Percentiles rank a stretch among this genome's conserved stretches.
phyloP scores from a whole-genome alignment of 2,329 filamentous ascomycete genomes.

The Berkeleyomyces rouxiae region DNA sequence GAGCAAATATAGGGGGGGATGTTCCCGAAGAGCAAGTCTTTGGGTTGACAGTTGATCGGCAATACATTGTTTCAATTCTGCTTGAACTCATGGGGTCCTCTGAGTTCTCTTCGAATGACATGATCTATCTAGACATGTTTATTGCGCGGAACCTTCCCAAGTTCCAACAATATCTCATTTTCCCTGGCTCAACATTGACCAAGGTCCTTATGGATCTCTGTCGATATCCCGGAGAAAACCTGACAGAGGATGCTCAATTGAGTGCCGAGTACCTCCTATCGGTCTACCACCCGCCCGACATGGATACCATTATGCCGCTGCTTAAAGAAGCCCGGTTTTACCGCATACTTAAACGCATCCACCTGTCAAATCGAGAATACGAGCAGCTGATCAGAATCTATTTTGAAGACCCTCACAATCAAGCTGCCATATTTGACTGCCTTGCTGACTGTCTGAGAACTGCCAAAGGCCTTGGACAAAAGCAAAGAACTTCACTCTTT shows the following conservation, averaged over 20 bases:
- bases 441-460: constrained; percentile 58
- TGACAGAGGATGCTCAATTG: constrained; percentile 89
- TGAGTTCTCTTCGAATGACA: constrained; percentile 64
- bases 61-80: constrained; percentile 82
- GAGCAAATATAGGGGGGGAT: constrained; percentile 32
- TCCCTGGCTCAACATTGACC: constrained; percentile 73
- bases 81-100: constrained; percentile 72
- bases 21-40: constrained; percentile 50
- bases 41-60: constrained; percentile 62
- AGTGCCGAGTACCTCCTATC: constrained; percentile 92
- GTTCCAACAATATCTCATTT: constrained; percentile 85
- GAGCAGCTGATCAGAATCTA: constrained; percentile 62
- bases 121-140: constrained; percentile 96
- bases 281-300: constrained; percentile 76
- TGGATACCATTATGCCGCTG: constrained; percentile 56
- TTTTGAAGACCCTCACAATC: constrained; percentile 70
- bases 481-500: constrained; percentile 58
- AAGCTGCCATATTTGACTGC: constrained; percentile 59
- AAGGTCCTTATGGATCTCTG: constrained; percentile 70
- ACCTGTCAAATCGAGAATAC: constrained; percentile 64
- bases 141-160: constrained; percentile 90
- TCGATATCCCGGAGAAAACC: constrained; percentile 60
- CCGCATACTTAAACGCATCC: constrained; percentile 79
- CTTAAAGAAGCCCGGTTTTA: constrained; percentile 73
- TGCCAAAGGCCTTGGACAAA: constrained; percentile 40